Evolutionary conservation across 2,329 filamentous ascomycete genomes (phyloP), one percentile per base, ranked within the genome.

Genomic region (Alternaria alternata): DNA sequence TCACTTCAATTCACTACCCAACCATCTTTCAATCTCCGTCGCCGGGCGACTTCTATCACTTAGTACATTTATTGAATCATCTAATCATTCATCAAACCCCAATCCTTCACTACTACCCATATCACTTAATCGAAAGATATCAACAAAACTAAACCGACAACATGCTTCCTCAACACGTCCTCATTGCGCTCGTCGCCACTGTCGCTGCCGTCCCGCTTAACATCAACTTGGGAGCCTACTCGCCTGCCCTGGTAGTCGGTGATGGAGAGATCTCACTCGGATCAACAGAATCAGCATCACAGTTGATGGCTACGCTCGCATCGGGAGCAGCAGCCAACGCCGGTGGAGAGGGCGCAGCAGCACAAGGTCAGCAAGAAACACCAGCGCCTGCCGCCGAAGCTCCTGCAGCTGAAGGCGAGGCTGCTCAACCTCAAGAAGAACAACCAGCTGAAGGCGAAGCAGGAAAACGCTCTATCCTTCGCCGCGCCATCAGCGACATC

Each of bases 181-280:
- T 79, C 65, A 59, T 78, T 43, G 69, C 76, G 54, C 70, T 78
- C 42, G 69, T 75, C 58, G 75, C 75, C 59, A 67, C 74, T 60
- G 72, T 78, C 67, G 68, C 74, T 52, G 79, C 79, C 58, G 74
- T 82, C 47, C 82, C 82, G 28, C 80, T 84, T 51, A 84, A 84
- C 79, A 84, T 84, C 80, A 84, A 84, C 75, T 77, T 84, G 53
- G 82, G 82, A 54, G 82, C 82, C 32, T 84, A 83, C 70, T 84
- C 82, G 43, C 82, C 82, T 51, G 82, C 82, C 66, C 67, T 84
- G 77, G 82, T 84, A 76, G 82, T 84, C 76, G 82, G 82, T 82
- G 82, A 84, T 78, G 82, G 82, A 75, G 82, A 82, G 72, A 84
- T 84, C 58, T 82, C 81, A 51, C 81, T 84, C 54, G 80, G 79